Conservation (phyloP, 441 rosid species). For the Syzygium syzygioides region DNA sequence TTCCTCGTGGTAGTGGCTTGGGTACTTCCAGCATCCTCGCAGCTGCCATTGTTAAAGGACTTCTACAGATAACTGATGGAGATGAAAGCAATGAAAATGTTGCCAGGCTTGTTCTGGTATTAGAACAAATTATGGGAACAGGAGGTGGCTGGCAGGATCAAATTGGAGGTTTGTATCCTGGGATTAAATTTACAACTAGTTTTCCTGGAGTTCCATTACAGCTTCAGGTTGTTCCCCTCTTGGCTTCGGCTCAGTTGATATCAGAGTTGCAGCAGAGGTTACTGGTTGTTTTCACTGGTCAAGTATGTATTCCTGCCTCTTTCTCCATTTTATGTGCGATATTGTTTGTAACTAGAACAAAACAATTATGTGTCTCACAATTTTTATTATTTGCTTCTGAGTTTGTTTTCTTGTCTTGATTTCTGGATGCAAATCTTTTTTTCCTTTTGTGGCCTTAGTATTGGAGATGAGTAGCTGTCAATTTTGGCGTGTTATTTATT, state of each 20-base stretch:
- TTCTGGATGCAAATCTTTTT: not conserved
- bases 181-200: conserved; percentile 76
- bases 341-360: not conserved
- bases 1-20: conserved; percentile 90
- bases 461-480: not conserved
- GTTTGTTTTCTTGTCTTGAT: not conserved
- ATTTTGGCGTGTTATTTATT: not conserved
- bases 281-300: conserved; percentile 92
- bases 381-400: not conserved
- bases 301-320: conserved; percentile 38
- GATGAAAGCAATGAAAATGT: conserved; percentile 79
- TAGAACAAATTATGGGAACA: conserved; percentile 96
- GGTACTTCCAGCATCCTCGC: conserved; percentile 97
- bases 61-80: conserved; percentile 64
- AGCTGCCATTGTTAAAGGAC: conserved; percentile 87
- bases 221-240: conserved; percentile 77
- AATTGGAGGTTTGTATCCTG: conserved; percentile 86
- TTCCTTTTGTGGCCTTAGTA: not conserved
- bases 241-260: conserved; percentile 54
- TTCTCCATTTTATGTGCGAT: not conserved
- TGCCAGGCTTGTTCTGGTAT: conserved; percentile 79
- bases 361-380: not conserved
- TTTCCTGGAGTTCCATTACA: conserved; percentile 85
- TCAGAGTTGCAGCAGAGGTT: conserved; percentile 72
- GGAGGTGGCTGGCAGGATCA: conserved; percentile 99